Conservation (phyloP, 2,329 filamentous ascomycete genomes). For the Aspergillus thermomutatus region DNA sequence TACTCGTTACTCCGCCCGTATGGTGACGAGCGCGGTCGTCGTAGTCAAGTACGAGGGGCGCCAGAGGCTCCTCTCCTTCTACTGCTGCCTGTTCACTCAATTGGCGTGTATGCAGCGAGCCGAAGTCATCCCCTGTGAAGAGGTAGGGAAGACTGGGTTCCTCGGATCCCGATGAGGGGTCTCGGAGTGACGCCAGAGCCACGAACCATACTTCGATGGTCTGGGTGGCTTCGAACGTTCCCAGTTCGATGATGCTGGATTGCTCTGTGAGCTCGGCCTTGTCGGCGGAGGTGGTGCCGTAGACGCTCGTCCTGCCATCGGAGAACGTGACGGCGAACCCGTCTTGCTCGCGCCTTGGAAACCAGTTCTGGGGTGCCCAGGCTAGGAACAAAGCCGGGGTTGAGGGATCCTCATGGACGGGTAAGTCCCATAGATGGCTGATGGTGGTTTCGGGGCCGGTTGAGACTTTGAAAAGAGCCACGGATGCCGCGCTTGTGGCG, state of each 20-base stretch:
- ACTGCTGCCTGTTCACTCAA: conserved; percentile 21
- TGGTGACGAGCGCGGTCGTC: conserved; percentile 59
- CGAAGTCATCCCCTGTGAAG: conserved; percentile 41
- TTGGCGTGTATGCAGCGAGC: conserved; percentile 30
- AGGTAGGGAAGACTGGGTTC: conserved; percentile 21
- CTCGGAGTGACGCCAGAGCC: conserved; percentile 24
- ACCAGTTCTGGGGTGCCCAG: conserved; percentile 60
- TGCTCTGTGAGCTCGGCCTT: conserved; percentile 7
- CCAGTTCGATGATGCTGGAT: conserved; percentile 19
- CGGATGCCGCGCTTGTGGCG: conserved; percentile 67
- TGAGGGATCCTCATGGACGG: conserved; percentile 51
- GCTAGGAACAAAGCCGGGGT: conserved; percentile 68
- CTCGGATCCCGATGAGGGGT: not conserved
- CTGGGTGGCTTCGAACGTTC: conserved; percentile 26
- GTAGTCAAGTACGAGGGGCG: conserved; percentile 20
- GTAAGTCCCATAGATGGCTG: conserved; percentile 40
- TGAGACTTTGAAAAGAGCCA: conserved; percentile 36
- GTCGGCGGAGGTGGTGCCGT: conserved; percentile 41
- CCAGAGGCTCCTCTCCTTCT: conserved; percentile 8
- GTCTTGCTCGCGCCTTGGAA: conserved; percentile 27
- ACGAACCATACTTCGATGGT: conserved; percentile 42
- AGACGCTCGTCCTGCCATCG: conserved; percentile 59
- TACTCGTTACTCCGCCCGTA: conserved; percentile 81
- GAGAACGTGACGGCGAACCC: conserved; percentile 70
- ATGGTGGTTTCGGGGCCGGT: conserved; percentile 22